Evolutionary conservation across 306 rosid genomes (phyloP).

Genomic region (Trifolium dubium): DNA sequence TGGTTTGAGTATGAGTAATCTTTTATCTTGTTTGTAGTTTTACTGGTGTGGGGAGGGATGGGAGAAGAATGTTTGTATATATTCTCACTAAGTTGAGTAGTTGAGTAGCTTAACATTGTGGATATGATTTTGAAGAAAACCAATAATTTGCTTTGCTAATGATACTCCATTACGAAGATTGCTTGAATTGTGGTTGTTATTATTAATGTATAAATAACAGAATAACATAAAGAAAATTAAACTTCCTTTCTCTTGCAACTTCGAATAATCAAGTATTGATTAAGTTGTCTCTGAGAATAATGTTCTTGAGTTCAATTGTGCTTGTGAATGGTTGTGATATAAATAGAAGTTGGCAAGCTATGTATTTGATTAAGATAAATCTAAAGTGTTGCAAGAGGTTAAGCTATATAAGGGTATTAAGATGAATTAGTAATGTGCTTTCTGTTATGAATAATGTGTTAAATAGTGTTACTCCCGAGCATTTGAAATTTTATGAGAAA

Average conservation of each 20-base stretch:
- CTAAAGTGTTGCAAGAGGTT: not conserved
- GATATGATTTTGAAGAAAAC: not conserved
- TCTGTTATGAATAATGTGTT: not conserved
- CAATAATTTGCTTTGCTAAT: not conserved
- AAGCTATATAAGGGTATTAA: not conserved
- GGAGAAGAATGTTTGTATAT: not conserved
- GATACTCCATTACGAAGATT: not conserved
- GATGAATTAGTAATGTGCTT: not conserved
- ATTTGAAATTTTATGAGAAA: not conserved
- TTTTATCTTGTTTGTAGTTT: not conserved
- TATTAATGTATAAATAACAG: not conserved
- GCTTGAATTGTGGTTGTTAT: not conserved
- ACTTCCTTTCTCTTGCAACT: not conserved
- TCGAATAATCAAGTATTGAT: slow-evolving; percentile 10
- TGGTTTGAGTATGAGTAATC: not conserved
- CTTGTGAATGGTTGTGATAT: slow-evolving; percentile 4
- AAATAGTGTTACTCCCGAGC: not conserved
- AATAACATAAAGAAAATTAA: not conserved
- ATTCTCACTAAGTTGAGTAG: too few species aligned
- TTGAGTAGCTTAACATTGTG: too few species aligned
- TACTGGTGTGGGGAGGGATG: slow-evolving; percentile 3
- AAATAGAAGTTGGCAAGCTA: slow-evolving; percentile 4
- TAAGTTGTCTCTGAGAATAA: not conserved
- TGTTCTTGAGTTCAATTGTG: slow-evolving; percentile 13
- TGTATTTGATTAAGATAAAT: not conserved